A percentile compares a stretch with the other conserved stretches of the same genome.
Evolutionary conservation across 1,139 yeast genomes (phyloP).

Genomic region (Blastobotrys serpentis): DNA sequence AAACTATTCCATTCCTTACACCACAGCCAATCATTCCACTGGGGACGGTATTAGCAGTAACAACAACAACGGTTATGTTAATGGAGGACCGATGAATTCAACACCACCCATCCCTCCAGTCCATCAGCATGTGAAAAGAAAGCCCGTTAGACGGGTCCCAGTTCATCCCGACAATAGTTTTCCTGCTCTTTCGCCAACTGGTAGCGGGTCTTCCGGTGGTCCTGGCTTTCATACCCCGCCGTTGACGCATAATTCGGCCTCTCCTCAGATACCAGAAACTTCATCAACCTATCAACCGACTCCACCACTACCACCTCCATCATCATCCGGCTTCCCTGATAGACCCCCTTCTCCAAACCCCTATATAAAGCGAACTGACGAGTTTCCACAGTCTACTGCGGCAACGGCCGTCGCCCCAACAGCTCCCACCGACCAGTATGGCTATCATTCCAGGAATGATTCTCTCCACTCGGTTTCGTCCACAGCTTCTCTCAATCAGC

Average conservation of each 20-base stretch:
- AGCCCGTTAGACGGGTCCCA: slow-evolving; percentile 6
- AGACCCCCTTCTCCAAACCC: slow-evolving; percentile 4
- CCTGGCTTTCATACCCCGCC: slow-evolving; percentile 10
- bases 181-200: slow-evolving; percentile 5
- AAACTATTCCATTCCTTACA: slow-evolving; percentile 7
- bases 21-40: not conserved
- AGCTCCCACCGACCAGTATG: slow-evolving; percentile 9
- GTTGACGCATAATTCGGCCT: not conserved
- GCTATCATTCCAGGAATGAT: slow-evolving; percentile 12
- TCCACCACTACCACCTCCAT: no score
- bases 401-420: slow-evolving; percentile 9
- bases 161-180: slow-evolving; percentile 4
- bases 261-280: not conserved
- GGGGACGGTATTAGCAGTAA: not conserved
- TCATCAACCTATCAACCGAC: no score
- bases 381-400: not conserved
- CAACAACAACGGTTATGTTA: not conserved
- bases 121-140: not conserved
- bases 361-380: not conserved
- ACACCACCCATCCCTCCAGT: not conserved
- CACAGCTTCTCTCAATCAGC: slow-evolving; percentile 12
- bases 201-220: slow-evolving; percentile 8
- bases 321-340: not conserved
- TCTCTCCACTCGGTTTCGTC: slow-evolving; percentile 15
- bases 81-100: not conserved